Percentiles rank a stretch among this genome's conserved stretches.
These are phyloP conservation scores for Teratosphaeriaceae sp. DNA, from an alignment of 2,329 filamentous ascomycete species.

Conservation along the genomic window DNA sequence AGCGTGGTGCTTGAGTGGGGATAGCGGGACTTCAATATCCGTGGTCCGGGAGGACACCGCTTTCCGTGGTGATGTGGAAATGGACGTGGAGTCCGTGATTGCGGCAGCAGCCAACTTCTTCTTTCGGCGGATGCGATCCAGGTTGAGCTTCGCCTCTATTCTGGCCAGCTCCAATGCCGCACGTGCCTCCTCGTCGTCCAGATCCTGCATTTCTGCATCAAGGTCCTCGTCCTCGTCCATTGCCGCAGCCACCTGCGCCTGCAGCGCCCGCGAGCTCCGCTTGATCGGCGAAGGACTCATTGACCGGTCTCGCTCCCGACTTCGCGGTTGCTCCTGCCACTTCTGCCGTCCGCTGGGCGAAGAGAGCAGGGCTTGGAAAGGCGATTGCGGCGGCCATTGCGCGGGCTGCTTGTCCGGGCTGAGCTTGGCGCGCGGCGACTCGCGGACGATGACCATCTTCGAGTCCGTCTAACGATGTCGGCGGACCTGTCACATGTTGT, in stretches of 20 bases:
- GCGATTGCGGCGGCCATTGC: constrained; percentile 57
- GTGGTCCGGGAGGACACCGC: too few relatives aligned
- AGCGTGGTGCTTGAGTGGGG: constrained; percentile 51
- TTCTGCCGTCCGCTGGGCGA: constrained; percentile 75
- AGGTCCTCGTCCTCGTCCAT: too few relatives aligned
- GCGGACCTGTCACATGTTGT: too few relatives aligned
- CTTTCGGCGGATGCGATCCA: constrained; percentile 74
- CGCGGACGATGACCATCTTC: constrained; percentile 39
- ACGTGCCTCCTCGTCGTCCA: constrained; percentile 81
- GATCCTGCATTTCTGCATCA: constrained; percentile 47
- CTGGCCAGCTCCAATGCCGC: constrained; percentile 78
- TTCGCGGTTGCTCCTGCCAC: constrained; percentile 61
- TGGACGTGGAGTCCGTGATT: too few relatives aligned
- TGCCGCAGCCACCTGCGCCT: constrained; percentile 47
- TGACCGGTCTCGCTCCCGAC: constrained; percentile 38
- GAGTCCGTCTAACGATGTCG: too few relatives aligned
- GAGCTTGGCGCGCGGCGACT: constrained; percentile 40
- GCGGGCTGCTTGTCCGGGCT: constrained; percentile 38
- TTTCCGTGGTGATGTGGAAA: constrained; percentile 10
- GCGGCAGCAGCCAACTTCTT: constrained; percentile 12
- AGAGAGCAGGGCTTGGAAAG: constrained; percentile 55
- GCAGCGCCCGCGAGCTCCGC: constrained; percentile 23
- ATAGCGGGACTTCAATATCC: constrained; percentile 72
- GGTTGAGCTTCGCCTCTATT: constrained; percentile 77
- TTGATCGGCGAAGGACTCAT: constrained; percentile 52